phyloP scores from a whole-genome alignment of 2,329 filamentous ascomycete genomes.

The Trichophaea hybrida region DNA sequence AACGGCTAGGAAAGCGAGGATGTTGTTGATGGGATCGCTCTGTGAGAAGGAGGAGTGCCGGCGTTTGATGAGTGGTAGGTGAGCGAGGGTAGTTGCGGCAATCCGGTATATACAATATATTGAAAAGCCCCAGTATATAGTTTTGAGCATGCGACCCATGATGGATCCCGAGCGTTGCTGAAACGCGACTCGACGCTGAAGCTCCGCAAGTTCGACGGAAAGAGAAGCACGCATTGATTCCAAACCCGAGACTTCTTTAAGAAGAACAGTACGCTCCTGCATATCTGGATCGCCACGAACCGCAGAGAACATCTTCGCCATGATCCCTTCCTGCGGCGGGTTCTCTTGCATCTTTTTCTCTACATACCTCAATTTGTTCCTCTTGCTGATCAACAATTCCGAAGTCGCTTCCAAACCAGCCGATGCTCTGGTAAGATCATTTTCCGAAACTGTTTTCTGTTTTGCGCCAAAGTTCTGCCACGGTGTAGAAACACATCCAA shows the following conservation, averaged over 20 bases:
- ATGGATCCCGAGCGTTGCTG: slow-evolving; percentile 54
- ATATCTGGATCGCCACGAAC: slow-evolving; percentile 48
- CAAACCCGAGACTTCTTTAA: slow-evolving; percentile 64
- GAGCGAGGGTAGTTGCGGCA: slow-evolving; percentile 39
- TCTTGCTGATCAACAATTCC: slow-evolving; percentile 64
- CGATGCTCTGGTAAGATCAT: slow-evolving; percentile 62
- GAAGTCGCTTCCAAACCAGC: slow-evolving; percentile 62
- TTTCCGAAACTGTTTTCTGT: slow-evolving; percentile 51
- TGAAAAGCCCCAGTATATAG: slow-evolving; percentile 55
- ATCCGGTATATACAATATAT: slow-evolving; percentile 78
- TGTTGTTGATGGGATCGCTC: slow-evolving; percentile 66
- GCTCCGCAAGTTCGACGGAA: slow-evolving; percentile 46
- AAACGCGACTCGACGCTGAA: slow-evolving; percentile 48
- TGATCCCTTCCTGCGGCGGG: slow-evolving; percentile 40
- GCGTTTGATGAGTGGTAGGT: slow-evolving; percentile 29
- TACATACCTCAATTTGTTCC: slow-evolving; percentile 54
- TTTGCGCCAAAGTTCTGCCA: slow-evolving; percentile 68
- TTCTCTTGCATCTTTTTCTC: slow-evolving; percentile 42
- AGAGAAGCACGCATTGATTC: slow-evolving; percentile 66
- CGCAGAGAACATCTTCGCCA: slow-evolving; percentile 59
- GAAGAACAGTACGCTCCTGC: slow-evolving; percentile 46
- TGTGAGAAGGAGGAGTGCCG: slow-evolving; percentile 23
- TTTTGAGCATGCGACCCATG: slow-evolving; percentile 40
- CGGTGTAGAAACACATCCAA: slow-evolving; percentile 72
- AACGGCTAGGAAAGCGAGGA: slow-evolving; percentile 63